Evolutionary conservation across 768 basidiomycete species (phyloP), one percentile per base, ranked within the genome.

Genomic region (Lactarius deliciosus): DNA sequence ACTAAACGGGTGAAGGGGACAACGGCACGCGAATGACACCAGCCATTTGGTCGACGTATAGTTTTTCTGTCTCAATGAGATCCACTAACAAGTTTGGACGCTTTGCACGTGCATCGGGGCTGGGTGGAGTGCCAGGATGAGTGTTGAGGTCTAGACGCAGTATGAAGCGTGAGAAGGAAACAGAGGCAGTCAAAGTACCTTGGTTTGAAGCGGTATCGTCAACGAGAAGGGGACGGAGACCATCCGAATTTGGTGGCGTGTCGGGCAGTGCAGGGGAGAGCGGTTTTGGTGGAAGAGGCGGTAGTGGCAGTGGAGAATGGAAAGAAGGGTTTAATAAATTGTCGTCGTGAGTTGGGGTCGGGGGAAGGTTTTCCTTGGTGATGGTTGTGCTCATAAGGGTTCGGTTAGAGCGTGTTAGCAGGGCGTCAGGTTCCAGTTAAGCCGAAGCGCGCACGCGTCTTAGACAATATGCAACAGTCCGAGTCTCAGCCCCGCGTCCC

Each of bases 1-100:
- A 18, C 50, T 20, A 16, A 61, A 6, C 9, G 34, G 50, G 66
- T 61, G 57, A 41, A 62, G 54, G 43, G 38, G 34, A 40, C 28
- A 50, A 79, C 92, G 65, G 65, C 75, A 95, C 96, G 74, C 95
- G 86, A 71, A 99, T 97, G 73, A 98, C 85, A 50, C 89, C 89
- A 13, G 94, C 89, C 43, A 99, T 79, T 70, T 92, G 84, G 53
- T 96, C 94, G 15, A 98, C 95, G 79, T 96, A 99, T 30, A 81
- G 72, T 78, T 89, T 93, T 79, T 99, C 97, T 25, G 92, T 96
- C 74, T 96, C 92, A 64, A 98, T 89, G 67, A 99, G 88, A 79
- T 99, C 96, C 8, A 83, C 83, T 63, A 99, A 81, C 30, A 94
- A 95, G 74, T 96, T 98, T 13, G 83, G 73, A 71, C 86, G 89